phyloP scores from a whole-genome alignment of 805 yeast genomes.

The Lipomyces kockii region DNA sequence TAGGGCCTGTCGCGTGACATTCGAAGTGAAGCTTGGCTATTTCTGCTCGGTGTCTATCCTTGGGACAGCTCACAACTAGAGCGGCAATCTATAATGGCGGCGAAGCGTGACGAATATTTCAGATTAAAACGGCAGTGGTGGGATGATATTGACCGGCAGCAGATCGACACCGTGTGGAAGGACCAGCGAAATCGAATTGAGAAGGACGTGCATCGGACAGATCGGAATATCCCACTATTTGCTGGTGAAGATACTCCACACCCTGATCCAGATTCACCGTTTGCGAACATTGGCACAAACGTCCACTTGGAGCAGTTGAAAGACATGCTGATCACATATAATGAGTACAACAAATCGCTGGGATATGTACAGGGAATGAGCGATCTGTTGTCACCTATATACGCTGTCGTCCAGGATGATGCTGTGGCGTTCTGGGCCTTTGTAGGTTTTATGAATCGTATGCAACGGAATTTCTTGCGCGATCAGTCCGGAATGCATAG shows the following conservation, averaged over 20 bases:
- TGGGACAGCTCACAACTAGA: constrained; percentile 84
- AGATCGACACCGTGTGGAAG: constrained; percentile 72
- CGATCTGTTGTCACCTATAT: constrained; percentile 86
- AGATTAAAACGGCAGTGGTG: constrained; percentile 69
- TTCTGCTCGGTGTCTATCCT: constrained; percentile 78
- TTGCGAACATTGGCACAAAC: constrained; percentile 72
- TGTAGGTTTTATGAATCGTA: constrained; percentile 82
- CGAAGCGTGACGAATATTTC: constrained; percentile 63
- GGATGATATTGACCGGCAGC: constrained; percentile 62
- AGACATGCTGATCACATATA: constrained; percentile 82
- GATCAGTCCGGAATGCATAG: constrained; percentile 92
- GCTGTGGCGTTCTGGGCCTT: constrained; percentile 87
- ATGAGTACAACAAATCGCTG: constrained; percentile 77
- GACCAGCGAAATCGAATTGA: constrained; percentile 91
- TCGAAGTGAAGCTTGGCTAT: constrained; percentile 82
- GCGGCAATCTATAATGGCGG: constrained; percentile 60
- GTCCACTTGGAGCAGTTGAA: constrained; percentile 73
- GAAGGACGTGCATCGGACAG: constrained; percentile 92
- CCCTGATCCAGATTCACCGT: constrained; percentile 53
- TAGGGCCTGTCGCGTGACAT: constrained; percentile 65
- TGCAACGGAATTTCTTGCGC: constrained; percentile 91
- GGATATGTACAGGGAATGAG: constrained; percentile 99
- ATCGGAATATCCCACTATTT: constrained; percentile 73
- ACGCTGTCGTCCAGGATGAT: constrained; percentile 67
- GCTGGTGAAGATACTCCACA: constrained; percentile 52